Conservation (phyloP, 2,329 filamentous ascomycete genomes). For the Epichloe amarillans region DNA sequence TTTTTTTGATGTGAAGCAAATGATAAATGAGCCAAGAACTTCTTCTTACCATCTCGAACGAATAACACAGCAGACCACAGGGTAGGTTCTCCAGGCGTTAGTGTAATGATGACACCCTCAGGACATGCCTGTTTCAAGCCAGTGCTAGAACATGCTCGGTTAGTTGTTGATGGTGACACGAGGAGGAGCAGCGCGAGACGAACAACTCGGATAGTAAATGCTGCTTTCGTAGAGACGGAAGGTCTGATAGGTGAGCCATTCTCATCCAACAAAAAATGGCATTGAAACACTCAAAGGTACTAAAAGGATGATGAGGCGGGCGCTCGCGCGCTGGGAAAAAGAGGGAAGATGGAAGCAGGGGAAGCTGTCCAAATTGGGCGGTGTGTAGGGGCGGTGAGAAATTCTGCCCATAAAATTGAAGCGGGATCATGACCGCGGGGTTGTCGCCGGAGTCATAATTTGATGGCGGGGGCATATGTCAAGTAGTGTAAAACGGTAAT, state of each 20-base stretch:
- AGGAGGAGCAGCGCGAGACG: conserved; percentile 18
- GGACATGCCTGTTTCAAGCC: conserved; percentile 73
- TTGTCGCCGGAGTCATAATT: not conserved
- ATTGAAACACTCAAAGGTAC: not conserved
- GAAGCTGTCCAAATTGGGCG: conserved; percentile 2
- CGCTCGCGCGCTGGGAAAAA: not conserved
- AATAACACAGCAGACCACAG: conserved; percentile 90
- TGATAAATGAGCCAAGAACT: not conserved
- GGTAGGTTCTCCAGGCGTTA: conserved; percentile 67
- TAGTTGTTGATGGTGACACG: not conserved
- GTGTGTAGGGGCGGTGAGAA: conserved; percentile 8
- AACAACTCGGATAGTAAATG: conserved; percentile 76
- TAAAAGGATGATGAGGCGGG: not conserved
- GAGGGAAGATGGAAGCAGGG: not conserved
- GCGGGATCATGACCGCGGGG: conserved; percentile 7
- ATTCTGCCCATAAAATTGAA: conserved; percentile 10
- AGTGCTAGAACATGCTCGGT: conserved; percentile 36
- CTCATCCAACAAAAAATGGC: not conserved
- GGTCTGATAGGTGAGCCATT: conserved; percentile 22
- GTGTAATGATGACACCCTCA: conserved; percentile 72
- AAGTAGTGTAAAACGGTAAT: not conserved
- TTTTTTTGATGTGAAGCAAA: not conserved
- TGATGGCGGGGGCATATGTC: not conserved
- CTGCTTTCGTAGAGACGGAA: conserved; percentile 54
- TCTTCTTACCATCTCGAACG: conserved; percentile 59